phyloP scores from a whole-genome alignment of 1,284 basidiomycete species.

The Ustilago trichophora region DNA sequence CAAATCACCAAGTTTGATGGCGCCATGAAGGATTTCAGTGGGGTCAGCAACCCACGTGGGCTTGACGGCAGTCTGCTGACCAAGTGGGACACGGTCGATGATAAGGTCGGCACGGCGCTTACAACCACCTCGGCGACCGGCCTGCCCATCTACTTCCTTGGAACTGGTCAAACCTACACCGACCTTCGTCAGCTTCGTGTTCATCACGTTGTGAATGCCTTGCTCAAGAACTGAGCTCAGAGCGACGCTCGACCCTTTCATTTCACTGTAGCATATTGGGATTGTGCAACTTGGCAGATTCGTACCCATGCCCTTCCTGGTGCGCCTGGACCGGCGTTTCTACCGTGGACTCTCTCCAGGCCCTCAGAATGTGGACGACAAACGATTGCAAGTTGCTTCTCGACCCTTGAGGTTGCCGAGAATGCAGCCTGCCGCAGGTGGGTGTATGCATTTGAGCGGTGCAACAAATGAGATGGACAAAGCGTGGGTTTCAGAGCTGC shows the following conservation, averaged over 20 bases:
- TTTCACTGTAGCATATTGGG: slow-evolving; percentile 2
- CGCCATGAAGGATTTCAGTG: slow-evolving; percentile 64
- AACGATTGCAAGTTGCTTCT: too few relatives aligned
- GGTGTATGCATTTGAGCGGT: too few relatives aligned
- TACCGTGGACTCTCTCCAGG: too few relatives aligned
- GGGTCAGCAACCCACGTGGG: slow-evolving; percentile 59
- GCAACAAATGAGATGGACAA: too few relatives aligned
- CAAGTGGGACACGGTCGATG: slow-evolving; percentile 66
- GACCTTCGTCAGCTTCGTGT: slow-evolving; percentile 64
- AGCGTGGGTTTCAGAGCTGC: too few relatives aligned
- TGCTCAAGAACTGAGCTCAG: slow-evolving; percentile 57
- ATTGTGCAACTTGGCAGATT: too few relatives aligned
- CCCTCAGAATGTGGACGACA: too few relatives aligned
- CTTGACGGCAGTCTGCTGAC: slow-evolving; percentile 65
- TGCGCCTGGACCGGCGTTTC: too few relatives aligned
- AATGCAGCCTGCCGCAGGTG: too few relatives aligned
- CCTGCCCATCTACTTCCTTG: slow-evolving; percentile 64
- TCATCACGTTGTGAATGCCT: slow-evolving; percentile 63
- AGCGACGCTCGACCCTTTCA: not conserved
- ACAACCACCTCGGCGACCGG: slow-evolving; percentile 63
- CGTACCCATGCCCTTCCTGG: too few relatives aligned
- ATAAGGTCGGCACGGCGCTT: slow-evolving; percentile 65
- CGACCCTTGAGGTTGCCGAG: too few relatives aligned
- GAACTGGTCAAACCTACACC: slow-evolving; percentile 65
- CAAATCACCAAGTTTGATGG: slow-evolving; percentile 65